Evolutionary conservation across 768 basidiomycete genomes (phyloP), one percentile per base, ranked within the genome.

Genomic region (Epithele typhae): DNA sequence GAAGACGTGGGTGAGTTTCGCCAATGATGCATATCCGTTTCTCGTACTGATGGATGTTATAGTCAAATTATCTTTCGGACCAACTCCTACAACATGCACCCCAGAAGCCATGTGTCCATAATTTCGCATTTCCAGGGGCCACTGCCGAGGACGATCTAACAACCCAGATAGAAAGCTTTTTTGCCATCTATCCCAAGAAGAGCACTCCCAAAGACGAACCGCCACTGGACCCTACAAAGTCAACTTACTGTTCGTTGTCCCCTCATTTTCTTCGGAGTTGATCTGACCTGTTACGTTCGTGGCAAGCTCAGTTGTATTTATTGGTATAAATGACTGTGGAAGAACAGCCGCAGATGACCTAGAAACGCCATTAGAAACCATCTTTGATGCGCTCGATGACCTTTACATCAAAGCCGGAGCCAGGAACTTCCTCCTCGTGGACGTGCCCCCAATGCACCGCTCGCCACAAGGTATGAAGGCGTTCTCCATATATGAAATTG

Each of bases 301-400:
- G 23, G 5, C n/a, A 21, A 12, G 25, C n/a, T 5, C 30, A 67
- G 66, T 65, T 22, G 2, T 68, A 2, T 71, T 57, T 40, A 37
- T 71, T 0, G 69, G 71, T 7, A 69, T 71, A 49, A 73, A 73
- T 51, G 72, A 72, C 50, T 64, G 65, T 34, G 68, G 66, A n/a
- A 45, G 40, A 36, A 60, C 51, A 11, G 62, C 61, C 4, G 38
- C 17, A 5, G 64, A 65, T 38, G 63, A 66, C 2, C 43, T 69
- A 8, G 63, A 64, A 24, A 40, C 36, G 0, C 37, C 68, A 21
- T 51, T 67, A 22, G 54, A 59, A 10, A 23, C 14, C 18, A 19
- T 43, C 32, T 24, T 43, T 17, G 57, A 58, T 24, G 61, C 58
- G 27, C 24, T 59, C n/a, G 56, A 67, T 39, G 45, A 58, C 19